A percentile compares a stretch with the other conserved stretches of the same genome.
These are phyloP conservation scores for Nematodospora valgi DNA, from an alignment of 805 yeast species.

Conservation along the genomic window DNA sequence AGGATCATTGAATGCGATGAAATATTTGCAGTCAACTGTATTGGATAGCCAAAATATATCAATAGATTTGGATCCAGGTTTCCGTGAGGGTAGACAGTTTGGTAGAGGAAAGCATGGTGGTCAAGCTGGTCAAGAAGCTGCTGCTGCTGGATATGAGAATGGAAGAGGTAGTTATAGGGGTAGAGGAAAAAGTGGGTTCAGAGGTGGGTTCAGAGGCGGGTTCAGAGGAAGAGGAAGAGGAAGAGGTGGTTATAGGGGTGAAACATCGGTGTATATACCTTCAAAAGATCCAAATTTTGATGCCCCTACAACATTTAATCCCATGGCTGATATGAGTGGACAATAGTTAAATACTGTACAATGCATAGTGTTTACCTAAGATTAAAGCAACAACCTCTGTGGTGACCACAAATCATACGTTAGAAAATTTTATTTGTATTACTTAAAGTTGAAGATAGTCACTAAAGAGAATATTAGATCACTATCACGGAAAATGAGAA, in stretches of 20 bases:
- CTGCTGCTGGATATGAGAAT: conserved; percentile 10
- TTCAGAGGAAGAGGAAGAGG: conserved; percentile 39
- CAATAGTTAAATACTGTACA: too few species aligned
- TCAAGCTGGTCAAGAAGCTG: conserved; percentile 71
- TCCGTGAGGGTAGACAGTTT: conserved; percentile 90
- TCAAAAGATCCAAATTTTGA: conserved; percentile 21
- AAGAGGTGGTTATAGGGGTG: conserved; percentile 20
- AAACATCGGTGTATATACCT: conserved; percentile 16
- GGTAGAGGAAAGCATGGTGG: conserved; percentile 95
- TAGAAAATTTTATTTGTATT: neutral
- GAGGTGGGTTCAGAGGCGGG: conserved; percentile 47
- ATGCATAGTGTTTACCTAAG: neutral
- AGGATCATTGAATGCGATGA: conserved; percentile 79
- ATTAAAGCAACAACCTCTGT: conserved; percentile 1
- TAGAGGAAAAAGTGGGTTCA: conserved; percentile 29
- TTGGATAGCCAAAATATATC: conserved; percentile 79
- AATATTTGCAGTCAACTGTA: conserved; percentile 75
- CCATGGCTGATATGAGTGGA: conserved; percentile 10
- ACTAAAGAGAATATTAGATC: too few species aligned
- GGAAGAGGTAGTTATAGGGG: conserved; percentile 14
- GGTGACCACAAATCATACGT: neutral
- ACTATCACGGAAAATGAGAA: too few species aligned
- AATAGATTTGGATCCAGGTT: conserved; percentile 94
- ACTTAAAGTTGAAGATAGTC: too few species aligned
- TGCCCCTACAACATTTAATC: conserved; percentile 14